A percentile compares a stretch with the other conserved stretches of the same genome.
phyloP scores from a whole-genome alignment of 139 green algal species.

The Ulvella scutata region DNA sequence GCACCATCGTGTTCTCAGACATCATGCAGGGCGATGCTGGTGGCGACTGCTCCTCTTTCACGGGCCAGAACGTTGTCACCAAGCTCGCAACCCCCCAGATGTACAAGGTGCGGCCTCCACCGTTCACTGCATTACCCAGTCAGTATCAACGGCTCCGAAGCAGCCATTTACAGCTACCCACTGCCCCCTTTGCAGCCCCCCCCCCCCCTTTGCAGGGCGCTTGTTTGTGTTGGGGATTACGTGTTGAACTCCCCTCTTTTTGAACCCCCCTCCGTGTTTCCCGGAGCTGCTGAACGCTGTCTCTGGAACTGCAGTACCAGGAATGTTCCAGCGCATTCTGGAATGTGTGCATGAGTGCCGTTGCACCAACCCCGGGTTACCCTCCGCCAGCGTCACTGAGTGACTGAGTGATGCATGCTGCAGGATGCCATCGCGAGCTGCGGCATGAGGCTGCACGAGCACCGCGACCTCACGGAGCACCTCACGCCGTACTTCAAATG shows the following conservation, averaged over 20 bases:
- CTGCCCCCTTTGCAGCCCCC: background rate
- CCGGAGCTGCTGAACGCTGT: no score
- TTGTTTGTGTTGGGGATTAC: no score
- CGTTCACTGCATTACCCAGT: background rate
- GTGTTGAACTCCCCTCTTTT: no score
- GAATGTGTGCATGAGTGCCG: no score
- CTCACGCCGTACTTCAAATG: constrained; percentile 3
- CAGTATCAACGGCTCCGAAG: background rate
- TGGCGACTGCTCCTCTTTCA: background rate
- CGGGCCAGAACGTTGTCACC: background rate
- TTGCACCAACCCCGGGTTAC: no score
- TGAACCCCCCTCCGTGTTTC: no score
- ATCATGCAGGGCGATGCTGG: constrained; percentile 5
- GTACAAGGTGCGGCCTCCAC: background rate
- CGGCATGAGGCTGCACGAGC: background rate
- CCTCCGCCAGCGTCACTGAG: no score
- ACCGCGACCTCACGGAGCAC: constrained; percentile 3
- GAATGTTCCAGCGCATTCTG: no score
- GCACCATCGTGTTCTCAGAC: constrained; percentile 2
- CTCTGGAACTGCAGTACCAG: no score
- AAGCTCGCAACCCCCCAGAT: background rate
- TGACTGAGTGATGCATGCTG: no score
- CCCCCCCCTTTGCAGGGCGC: background rate
- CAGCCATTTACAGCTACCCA: background rate
- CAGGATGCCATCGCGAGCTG: background rate